A percentile compares a stretch with the other conserved stretches of the same genome.
Conservation (phyloP, 1,284 basidiomycete genomes). For the Blastosporella zonata region DNA sequence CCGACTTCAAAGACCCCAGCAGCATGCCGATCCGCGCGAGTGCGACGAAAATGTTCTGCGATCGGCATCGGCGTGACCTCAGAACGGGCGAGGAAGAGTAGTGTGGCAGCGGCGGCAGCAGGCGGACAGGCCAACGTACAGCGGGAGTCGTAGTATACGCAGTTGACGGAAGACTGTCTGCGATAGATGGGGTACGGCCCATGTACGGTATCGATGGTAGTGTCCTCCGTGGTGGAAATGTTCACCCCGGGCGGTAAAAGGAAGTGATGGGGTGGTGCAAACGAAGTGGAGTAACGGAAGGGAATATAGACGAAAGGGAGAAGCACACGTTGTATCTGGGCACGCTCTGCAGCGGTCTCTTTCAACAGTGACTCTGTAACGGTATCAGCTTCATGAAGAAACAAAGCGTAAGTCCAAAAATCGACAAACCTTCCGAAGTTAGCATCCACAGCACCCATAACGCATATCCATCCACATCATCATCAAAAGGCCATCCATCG, state of each 20-base stretch:
- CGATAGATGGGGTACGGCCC: slow-evolving; percentile 57
- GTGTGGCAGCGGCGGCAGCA: slow-evolving; percentile 54
- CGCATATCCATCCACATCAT: slow-evolving; percentile 42
- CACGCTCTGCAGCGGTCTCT: slow-evolving; percentile 38
- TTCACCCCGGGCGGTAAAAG: slow-evolving; percentile 6
- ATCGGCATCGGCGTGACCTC: slow-evolving; percentile 47
- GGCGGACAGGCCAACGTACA: slow-evolving; percentile 45
- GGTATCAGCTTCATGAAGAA: not conserved
- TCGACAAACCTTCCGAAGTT: slow-evolving; percentile 41
- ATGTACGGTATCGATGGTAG: slow-evolving; percentile 41
- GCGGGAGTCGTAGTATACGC: slow-evolving; percentile 39
- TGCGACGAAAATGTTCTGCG: slow-evolving; percentile 44
- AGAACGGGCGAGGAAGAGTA: slow-evolving; percentile 58
- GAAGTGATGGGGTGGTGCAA: slow-evolving; percentile 61
- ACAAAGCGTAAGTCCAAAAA: not conserved
- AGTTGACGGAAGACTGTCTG: slow-evolving; percentile 15
- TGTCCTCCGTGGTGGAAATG: slow-evolving; percentile 7
- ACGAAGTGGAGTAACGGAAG: slow-evolving; percentile 52
- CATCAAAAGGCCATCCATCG: slow-evolving; percentile 54
- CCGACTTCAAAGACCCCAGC: too few species aligned
- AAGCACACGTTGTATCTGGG: slow-evolving; percentile 46
- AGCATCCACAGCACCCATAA: slow-evolving; percentile 60
- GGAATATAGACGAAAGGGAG: slow-evolving; percentile 57
- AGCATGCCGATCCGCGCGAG: too few species aligned
- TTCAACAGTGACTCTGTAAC: slow-evolving; percentile 42